Base-by-base conservation (phyloP, 192 early-diverging fungal species). In the Coemansia sp. region DNA sequence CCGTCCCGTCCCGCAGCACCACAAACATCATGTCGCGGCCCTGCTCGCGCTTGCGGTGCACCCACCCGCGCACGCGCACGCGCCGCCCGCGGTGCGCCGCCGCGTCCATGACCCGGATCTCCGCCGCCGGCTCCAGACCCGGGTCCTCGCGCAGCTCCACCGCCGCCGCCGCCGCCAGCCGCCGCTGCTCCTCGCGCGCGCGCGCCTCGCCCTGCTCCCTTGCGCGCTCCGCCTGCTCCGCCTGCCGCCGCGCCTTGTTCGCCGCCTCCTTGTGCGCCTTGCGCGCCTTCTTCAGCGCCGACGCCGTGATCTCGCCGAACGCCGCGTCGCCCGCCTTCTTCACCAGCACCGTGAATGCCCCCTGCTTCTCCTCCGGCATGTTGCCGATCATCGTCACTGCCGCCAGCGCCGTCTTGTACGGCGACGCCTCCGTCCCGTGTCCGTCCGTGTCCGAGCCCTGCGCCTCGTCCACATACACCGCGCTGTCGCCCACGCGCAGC, bases 11-110 rank as follows among this genome's bases (percentile, higher is more conserved):
- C 50, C 97, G 89, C 47, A 99, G 74, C 23, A 97, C 86, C 11
- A 95, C 52, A 77, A 99, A 99, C 81, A 88, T 90, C 89, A 99
- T 90, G 81, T 95, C 91, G 75, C 92, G 95, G 54, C 97, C 97
- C 80, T 99, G 97, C 32, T 90, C 89, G 55, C 97, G 91, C 64
- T 90, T 81, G 27, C 93, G 87, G 83, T 95, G 93, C 54, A 98
- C 94, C 97, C 97, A 99, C 32, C 95, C 97, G 21, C 83, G 87
- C 3, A 99, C 84, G 69, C 83, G 85, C 65, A 98, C 90, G 46
- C 95, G 88, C 59, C 75, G 82, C 45, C 84, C 87, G 56, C 93
- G 88, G 73, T 83, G 76, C 40, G 75, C 73, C 27, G 81, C 69
- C 21, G 81, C 65, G 29, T 94, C 69, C 57, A 80, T 60, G 59